Evolutionary conservation across 108 stramenopile genomes (phyloP).

Genomic region (Nitzschia sp.): DNA sequence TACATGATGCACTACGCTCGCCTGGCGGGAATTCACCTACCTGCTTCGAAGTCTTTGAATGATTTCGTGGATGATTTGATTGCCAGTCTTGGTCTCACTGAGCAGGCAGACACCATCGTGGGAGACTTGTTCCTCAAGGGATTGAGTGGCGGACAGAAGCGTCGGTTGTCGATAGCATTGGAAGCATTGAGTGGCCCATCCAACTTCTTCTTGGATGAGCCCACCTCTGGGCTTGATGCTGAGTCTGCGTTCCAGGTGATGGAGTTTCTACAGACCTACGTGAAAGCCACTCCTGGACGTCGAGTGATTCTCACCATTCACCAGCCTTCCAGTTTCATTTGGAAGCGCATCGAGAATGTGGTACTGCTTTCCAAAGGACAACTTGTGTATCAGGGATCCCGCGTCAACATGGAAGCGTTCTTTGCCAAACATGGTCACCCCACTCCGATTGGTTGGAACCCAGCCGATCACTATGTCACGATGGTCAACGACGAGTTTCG

Average conservation of each 20-base stretch:
- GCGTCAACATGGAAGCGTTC: conserved; percentile 54
- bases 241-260: conserved; percentile 56
- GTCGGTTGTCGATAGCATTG: conserved; percentile 72
- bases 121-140: conserved; percentile 72
- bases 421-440: conserved; percentile 43
- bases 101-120: conserved; percentile 55
- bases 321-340: conserved; percentile 51
- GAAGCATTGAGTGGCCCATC: conserved; percentile 51
- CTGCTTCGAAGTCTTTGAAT: conserved; percentile 24
- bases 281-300: conserved; percentile 30
- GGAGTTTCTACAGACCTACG: conserved; percentile 58
- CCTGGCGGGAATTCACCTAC: conserved; percentile 15
- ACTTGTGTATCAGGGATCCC: conserved; percentile 51
- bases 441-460: conserved; percentile 51
- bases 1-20: conserved; percentile 60
- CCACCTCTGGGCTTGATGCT: conserved; percentile 27
- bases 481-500: conserved; percentile 50
- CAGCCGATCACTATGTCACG: conserved; percentile 51
- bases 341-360: conserved; percentile 59
- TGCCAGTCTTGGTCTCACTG: conserved; percentile 46
- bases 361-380: conserved; percentile 50
- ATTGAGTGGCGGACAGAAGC: conserved; percentile 71
- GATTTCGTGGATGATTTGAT: conserved; percentile 35
- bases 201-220: conserved; percentile 48
- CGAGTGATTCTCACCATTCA: conserved; percentile 60